phyloP scores from a whole-genome alignment of 805 yeast species.

The Lipomyces starkeyi region DNA sequence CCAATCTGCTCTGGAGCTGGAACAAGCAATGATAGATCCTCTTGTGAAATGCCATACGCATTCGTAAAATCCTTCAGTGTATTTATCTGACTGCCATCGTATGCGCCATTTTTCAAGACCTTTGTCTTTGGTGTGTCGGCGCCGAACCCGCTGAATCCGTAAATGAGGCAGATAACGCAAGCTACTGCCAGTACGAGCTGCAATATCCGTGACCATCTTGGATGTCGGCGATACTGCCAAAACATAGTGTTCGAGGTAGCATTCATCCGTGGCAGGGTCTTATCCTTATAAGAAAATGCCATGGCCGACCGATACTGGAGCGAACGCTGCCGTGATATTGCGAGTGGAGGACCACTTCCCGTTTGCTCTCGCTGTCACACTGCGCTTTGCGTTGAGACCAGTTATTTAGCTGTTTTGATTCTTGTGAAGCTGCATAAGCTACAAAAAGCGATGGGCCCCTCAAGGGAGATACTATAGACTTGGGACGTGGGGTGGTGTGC shows the following conservation, averaged over 20 bases:
- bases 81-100: background rate
- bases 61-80: constrained; percentile 27
- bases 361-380: too few species aligned
- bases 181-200: constrained; percentile 16
- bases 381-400: too few species aligned
- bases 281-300: constrained; percentile 22
- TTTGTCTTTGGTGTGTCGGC: constrained; percentile 1
- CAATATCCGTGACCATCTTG: constrained; percentile 13
- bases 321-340: too few species aligned
- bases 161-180: constrained; percentile 14
- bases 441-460: too few species aligned
- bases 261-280: constrained; percentile 17
- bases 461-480: too few species aligned
- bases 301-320: background rate
- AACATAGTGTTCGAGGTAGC: constrained; percentile 11
- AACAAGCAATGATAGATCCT: constrained; percentile 22
- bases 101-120: background rate
- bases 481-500: too few species aligned
- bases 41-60: constrained; percentile 15
- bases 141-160: constrained; percentile 11
- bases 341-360: too few species aligned
- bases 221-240: constrained; percentile 12
- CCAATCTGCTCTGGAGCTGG: constrained; percentile 47
- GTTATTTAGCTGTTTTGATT: too few species aligned
- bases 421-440: too few species aligned